phyloP scores from a whole-genome alignment of 768 basidiomycete species.

The Heimioporus sp. region DNA sequence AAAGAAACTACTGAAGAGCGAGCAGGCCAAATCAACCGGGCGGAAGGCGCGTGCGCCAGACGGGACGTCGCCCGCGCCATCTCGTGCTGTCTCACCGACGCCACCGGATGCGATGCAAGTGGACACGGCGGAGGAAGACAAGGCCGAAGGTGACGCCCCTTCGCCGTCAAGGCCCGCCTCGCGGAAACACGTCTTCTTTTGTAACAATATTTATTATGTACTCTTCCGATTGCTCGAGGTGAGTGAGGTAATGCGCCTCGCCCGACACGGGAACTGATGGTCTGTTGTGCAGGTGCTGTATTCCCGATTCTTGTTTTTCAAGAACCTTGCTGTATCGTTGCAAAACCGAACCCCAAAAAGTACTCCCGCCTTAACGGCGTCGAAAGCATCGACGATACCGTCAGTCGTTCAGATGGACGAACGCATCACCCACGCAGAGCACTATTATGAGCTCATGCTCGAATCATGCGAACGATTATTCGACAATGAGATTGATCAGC shows the following conservation, averaged over 20 bases:
- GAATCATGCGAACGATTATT: conserved; percentile 89
- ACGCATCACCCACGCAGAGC: conserved; percentile 46
- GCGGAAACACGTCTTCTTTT: conserved; percentile 70
- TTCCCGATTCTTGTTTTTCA: conserved; percentile 76
- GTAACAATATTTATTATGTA: conserved; percentile 86
- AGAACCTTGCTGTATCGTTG: conserved; percentile 56
- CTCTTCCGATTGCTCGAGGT: conserved; percentile 87
- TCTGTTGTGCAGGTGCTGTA: conserved; percentile 65
- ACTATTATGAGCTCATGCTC: conserved; percentile 81
- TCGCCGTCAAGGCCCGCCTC: conserved; percentile 33
- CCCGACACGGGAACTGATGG: conserved; percentile 1
- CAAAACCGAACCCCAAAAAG: conserved; percentile 26
- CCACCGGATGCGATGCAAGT: conserved; percentile 41
- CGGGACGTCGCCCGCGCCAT: conserved; percentile 51
- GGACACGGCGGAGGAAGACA: conserved; percentile 31
- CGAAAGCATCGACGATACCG: conserved; percentile 29
- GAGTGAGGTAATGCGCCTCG: conserved; percentile 19
- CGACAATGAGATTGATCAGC: conserved; percentile 87
- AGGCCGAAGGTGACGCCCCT: conserved; percentile 8
- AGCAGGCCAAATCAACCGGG: conserved; percentile 70
- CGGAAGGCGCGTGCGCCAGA: conserved; percentile 58
- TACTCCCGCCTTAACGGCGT: conserved; percentile 5
- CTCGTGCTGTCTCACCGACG: conserved; percentile 63
- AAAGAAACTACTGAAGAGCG: conserved; percentile 79
- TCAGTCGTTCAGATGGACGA: conserved; percentile 32